phyloP scores from a whole-genome alignment of 331 rosid genomes.

The Stylosanthes scabra region DNA sequence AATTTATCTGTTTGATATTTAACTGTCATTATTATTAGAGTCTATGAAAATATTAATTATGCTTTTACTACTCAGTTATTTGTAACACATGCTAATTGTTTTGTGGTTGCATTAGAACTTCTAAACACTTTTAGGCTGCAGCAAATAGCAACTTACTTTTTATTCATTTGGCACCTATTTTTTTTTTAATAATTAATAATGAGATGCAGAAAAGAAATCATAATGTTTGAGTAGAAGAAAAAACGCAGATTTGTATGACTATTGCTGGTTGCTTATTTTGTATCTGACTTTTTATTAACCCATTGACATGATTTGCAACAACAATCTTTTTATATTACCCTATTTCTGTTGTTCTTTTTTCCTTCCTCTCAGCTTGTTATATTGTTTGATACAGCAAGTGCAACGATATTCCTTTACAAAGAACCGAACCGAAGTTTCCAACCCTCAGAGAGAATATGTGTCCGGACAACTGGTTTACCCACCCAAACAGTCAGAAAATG shows the following conservation, averaged over 20 bases:
- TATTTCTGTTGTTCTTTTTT: not conserved
- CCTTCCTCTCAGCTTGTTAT: conserved; percentile 21
- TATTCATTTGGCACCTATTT: not conserved
- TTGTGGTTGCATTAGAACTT: not conserved
- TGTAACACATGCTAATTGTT: not conserved
- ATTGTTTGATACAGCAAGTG: conserved; percentile 57
- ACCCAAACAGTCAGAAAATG: conserved; percentile 51
- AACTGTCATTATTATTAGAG: not conserved
- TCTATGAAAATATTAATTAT: not conserved
- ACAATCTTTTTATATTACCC: not conserved
- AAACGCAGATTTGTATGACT: not conserved
- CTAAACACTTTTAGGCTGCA: no score
- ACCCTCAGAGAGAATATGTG: conserved; percentile 53
- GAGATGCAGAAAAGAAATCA: not conserved
- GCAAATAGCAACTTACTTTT: not conserved
- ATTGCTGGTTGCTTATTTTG: conserved; percentile 7
- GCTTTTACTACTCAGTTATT: conserved; percentile 3
- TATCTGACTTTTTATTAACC: not conserved
- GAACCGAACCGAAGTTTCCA: conserved; percentile 58
- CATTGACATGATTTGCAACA: conserved; percentile 8
- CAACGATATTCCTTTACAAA: conserved; percentile 52
- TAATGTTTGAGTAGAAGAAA: not conserved
- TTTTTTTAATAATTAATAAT: not conserved
- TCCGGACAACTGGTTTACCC: conserved; percentile 67
- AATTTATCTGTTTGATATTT: conserved; percentile 2